Conservation (phyloP, 352 stramenopile genomes). For the Hyaloperonospora brassicae region DNA sequence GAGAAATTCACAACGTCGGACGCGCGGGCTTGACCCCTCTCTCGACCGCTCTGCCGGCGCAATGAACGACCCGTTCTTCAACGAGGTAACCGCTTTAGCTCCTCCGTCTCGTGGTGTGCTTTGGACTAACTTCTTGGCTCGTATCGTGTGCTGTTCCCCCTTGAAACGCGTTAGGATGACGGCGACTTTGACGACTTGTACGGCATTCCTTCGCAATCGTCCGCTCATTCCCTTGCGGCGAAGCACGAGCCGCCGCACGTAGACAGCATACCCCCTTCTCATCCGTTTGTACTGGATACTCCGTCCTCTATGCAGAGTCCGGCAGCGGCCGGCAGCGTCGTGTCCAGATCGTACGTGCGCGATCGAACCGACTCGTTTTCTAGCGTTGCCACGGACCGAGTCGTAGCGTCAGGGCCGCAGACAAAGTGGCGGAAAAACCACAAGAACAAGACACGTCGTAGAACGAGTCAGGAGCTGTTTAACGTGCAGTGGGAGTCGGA, state of each 20-base stretch:
- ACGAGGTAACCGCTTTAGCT: conserved; percentile 13
- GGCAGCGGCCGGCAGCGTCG: conserved; percentile 18
- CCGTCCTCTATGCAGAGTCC: conserved; percentile 6
- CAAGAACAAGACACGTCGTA: conserved; percentile 31
- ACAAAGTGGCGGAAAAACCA: conserved; percentile 11
- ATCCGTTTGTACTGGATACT: conserved; percentile 3
- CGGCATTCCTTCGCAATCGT: conserved; percentile 16
- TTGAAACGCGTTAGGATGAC: conserved; percentile 37
- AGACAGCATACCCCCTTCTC: conserved; percentile 1
- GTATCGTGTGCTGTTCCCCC: conserved; percentile 3
- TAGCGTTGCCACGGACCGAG: conserved; percentile 17
- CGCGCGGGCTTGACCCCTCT: no score
- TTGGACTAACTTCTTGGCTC: conserved; percentile 3
- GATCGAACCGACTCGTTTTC: conserved; percentile 15
- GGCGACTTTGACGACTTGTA: conserved; percentile 77
- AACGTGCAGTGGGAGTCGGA: conserved; percentile 59
- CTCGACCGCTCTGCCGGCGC: not conserved
- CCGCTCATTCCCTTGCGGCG: conserved; percentile 1
- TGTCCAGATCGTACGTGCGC: conserved; percentile 20
- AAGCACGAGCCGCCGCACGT: conserved; percentile 5
- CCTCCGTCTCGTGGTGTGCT: not conserved
- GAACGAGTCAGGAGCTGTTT: conserved; percentile 55
- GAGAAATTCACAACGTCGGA: conserved; percentile 7
- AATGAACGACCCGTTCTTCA: conserved; percentile 37
- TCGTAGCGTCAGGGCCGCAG: conserved; percentile 9